Conservation (phyloP, 1,284 basidiomycete species). For the Ustilago tritici region DNA sequence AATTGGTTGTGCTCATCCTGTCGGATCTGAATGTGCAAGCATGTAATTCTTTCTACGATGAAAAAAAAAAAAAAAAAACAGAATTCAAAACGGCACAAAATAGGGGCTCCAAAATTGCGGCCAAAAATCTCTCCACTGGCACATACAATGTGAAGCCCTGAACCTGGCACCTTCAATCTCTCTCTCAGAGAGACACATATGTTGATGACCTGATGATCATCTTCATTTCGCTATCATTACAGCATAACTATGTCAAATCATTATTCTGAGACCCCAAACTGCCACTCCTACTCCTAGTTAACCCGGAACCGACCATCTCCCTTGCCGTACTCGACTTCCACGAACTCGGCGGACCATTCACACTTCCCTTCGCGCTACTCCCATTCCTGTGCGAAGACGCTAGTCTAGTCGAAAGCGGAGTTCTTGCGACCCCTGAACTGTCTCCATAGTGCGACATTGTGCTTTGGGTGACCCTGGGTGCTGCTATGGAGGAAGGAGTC, state of each 20-base stretch:
- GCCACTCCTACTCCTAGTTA: slow-evolving; percentile 87
- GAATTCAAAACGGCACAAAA: background rate
- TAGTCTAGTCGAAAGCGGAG: slow-evolving; percentile 31
- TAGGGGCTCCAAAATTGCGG: background rate
- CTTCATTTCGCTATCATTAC: slow-evolving; percentile 9
- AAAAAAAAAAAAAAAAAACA: too few relatives aligned
- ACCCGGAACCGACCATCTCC: background rate
- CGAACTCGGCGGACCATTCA: slow-evolving; percentile 38
- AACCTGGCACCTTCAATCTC: background rate
- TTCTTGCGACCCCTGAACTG: slow-evolving; percentile 4
- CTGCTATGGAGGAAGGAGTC: slow-evolving; percentile 16
- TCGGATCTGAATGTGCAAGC: too few relatives aligned
- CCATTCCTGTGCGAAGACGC: slow-evolving; percentile 25
- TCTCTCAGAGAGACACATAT: too few relatives aligned
- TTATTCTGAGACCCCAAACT: slow-evolving; percentile 67
- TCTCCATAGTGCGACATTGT: slow-evolving; percentile 13
- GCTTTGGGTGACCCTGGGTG: slow-evolving; percentile 18
- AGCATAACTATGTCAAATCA: background rate
- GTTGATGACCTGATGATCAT: background rate
- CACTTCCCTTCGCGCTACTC: slow-evolving; percentile 28
- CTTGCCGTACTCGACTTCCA: slow-evolving; percentile 30
- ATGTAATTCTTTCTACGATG: too few relatives aligned
- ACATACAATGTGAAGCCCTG: too few relatives aligned
- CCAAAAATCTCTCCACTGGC: background rate
- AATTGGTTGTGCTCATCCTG: too few relatives aligned